Evolutionary conservation across 2,329 filamentous ascomycete species (phyloP), one percentile per base, ranked within the genome.

Genomic region (Penicillium sp.): DNA sequence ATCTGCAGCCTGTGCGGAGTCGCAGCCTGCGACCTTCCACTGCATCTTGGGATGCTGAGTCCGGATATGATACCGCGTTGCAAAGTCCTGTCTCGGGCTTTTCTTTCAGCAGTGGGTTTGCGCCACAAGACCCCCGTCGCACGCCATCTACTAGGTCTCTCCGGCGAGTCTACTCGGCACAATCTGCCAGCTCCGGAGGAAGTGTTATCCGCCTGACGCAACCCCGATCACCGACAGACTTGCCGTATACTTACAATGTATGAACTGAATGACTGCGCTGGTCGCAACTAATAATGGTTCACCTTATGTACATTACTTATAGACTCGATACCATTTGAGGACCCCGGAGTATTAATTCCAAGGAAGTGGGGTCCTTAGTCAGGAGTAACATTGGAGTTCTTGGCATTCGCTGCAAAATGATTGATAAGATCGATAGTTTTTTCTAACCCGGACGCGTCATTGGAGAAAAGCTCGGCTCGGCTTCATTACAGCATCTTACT

Each of bases 191-290:
- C 50, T 74, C 71, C 4, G 68, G 57, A 27, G 71, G 68, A 11
- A 76, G 73, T 59, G 72, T 76, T n/a, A 74, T 76, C 59, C 72
- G 69, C 14, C 57, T 75, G 31, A 59, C 65, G 21, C 66, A 71
- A 47, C 62, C 67, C 8, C 62, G 57, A 32, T 61, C 59, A 48
- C 63, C 63, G 50, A 61, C 61, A 44, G 68, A 72, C 54, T 53
- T 74, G 45, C 71, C 72, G 13, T 74, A 73, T 47, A 68, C 62
- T n/a, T 66, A 36, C 24, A 27, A 27, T 27, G 24, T 27, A 27
- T 27, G 24, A 27, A 27, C 5, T n/a, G 34, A n/a, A 72, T 45
- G 58, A 67, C 52, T 54, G 66, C 40, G 49, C 50, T 51, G 60
- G 54, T 24, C 54, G 50, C 60, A 58, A 51, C 32, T 47, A 54